Evolutionary conservation across 768 basidiomycete genomes (phyloP).

Genomic region (Naganishia friedmannii): DNA sequence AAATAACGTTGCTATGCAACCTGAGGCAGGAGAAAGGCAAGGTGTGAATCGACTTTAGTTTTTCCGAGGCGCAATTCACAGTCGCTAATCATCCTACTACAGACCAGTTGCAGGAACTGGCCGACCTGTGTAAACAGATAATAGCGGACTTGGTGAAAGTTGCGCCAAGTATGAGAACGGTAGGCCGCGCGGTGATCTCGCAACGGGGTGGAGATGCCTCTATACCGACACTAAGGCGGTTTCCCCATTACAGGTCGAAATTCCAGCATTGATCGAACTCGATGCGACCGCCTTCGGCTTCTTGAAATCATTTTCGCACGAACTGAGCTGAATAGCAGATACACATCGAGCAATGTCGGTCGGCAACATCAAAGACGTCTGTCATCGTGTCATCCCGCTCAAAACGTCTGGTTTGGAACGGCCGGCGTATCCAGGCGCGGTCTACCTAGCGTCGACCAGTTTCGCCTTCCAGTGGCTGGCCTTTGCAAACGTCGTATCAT

Average conservation of each 20-base stretch:
- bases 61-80: too few species aligned
- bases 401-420: too few species aligned
- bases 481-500: too few species aligned
- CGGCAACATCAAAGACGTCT: too few species aligned
- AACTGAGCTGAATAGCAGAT: too few species aligned
- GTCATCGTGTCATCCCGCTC: too few species aligned
- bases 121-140: not conserved
- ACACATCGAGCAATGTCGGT: too few species aligned
- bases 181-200: conserved; percentile 5
- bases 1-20: not conserved
- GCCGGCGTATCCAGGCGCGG: too few species aligned
- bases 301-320: not conserved
- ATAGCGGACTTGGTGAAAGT: conserved; percentile 6
- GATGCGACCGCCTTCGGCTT: conserved; percentile 14
- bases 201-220: too few species aligned
- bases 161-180: conserved; percentile 18
- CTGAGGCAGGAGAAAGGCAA: not conserved
- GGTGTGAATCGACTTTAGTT: not conserved
- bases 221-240: not conserved
- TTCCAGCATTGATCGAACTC: conserved; percentile 17
- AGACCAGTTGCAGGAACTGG: conserved; percentile 10
- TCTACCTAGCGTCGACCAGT: too few species aligned
- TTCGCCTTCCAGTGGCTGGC: too few species aligned
- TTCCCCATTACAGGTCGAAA: conserved; percentile 5
- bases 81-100: not conserved